Percentiles rank a stretch among this genome's conserved stretches.
These are phyloP conservation scores for Chrysosporium queenslandicum DNA, from an alignment of 2,329 filamentous ascomycete species.

Conservation along the genomic window DNA sequence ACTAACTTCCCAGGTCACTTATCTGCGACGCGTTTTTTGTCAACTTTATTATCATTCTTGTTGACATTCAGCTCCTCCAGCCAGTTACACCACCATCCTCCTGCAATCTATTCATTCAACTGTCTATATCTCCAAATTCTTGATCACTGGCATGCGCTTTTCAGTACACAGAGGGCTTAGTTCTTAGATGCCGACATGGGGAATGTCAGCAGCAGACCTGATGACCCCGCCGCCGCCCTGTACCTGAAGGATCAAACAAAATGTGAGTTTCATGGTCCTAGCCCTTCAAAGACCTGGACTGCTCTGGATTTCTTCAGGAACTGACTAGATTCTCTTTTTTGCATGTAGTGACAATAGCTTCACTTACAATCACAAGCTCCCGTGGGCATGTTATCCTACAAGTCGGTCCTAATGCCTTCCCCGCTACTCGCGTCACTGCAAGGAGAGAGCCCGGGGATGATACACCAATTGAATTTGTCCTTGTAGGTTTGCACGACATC, in stretches of 20 bases:
- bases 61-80: too few species aligned
- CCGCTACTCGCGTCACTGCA: conserved; percentile 65
- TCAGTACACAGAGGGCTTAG: neutral
- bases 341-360: conserved; percentile 72
- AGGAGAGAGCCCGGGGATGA: conserved; percentile 64
- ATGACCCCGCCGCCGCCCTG: conserved; percentile 65
- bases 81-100: neutral
- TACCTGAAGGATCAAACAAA: conserved; percentile 86
- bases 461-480: conserved; percentile 75
- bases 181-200: conserved; percentile 57
- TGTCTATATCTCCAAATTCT: too few species aligned
- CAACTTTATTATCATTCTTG: neutral
- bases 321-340: neutral
- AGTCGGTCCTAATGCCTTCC: conserved; percentile 76
- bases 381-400: conserved; percentile 66
- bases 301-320: conserved; percentile 1
- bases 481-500: conserved; percentile 46
- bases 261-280: conserved; percentile 49
- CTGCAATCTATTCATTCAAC: too few species aligned
- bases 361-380: conserved; percentile 69
- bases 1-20: neutral
- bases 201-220: conserved; percentile 77
- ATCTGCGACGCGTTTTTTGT: neutral
- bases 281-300: too few species aligned
- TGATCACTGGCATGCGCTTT: neutral